Percentiles rank a stretch among this genome's conserved stretches.
phyloP scores from a whole-genome alignment of 2,329 filamentous ascomycete genomes.

The Berkeleyomyces rouxiae region DNA sequence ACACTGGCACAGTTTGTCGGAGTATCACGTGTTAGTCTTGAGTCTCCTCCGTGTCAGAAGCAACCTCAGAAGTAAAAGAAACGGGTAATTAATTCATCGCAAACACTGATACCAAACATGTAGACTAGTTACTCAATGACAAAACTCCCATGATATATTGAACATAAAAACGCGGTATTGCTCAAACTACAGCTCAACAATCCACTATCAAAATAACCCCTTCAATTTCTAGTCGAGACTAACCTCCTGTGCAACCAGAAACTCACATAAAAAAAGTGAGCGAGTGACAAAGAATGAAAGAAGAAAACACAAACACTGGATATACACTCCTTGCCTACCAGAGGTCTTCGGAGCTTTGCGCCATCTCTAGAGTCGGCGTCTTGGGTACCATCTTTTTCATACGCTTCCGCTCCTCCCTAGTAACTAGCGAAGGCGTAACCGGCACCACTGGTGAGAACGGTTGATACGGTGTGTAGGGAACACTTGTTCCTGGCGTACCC shows the following conservation, averaged over 20 bases:
- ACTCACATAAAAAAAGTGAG: not conserved
- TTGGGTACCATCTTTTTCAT: constrained; percentile 48
- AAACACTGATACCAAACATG: no score
- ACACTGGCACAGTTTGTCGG: not conserved
- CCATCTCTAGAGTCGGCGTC: constrained; percentile 46
- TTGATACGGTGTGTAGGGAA: constrained; percentile 66
- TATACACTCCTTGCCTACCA: constrained; percentile 31
- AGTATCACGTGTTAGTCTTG: not conserved
- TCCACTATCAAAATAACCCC: not conserved
- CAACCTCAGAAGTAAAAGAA: no score
- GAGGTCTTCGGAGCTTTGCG: constrained; percentile 43
- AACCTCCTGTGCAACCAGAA: not conserved
- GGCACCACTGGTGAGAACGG: constrained; percentile 61
- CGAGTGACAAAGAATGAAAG: constrained; percentile 1
- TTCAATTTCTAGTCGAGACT: not conserved
- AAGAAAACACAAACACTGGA: not conserved
- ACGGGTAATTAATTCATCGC: no score
- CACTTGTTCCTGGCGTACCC: constrained; percentile 44
- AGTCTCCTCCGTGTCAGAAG: not conserved
- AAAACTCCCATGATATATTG: not conserved
- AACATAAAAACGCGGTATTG: not conserved
- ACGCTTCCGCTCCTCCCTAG: constrained; percentile 51
- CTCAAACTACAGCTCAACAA: not conserved
- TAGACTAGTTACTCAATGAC: no score
- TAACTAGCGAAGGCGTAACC: constrained; percentile 59